These are phyloP conservation scores for Tilletia caries DNA, from an alignment of 1,284 basidiomycete genomes.

Conservation along the genomic window DNA sequence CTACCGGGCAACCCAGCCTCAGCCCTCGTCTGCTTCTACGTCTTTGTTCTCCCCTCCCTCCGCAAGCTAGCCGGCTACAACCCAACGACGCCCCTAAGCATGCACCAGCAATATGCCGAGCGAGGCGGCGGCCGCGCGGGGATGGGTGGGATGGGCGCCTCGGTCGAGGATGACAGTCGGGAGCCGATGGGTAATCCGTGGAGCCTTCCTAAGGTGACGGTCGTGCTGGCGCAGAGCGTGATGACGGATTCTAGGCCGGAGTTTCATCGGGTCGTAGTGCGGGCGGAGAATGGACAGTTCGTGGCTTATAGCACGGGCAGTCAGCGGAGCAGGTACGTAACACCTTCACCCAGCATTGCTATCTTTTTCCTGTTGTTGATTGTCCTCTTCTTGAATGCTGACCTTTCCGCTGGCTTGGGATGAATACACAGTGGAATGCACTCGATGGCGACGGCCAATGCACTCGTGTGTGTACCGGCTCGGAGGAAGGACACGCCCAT, in stretches of 20 bases:
- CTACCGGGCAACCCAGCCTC: conserved; percentile 84
- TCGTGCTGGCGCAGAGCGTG: conserved; percentile 66
- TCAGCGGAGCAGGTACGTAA: conserved; percentile 36
- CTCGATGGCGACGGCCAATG: conserved; percentile 46
- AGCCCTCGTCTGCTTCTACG: conserved; percentile 79
- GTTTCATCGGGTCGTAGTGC: conserved; percentile 73
- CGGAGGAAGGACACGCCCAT: neutral
- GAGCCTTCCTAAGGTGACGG: conserved; percentile 66
- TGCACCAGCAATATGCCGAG: conserved; percentile 11
- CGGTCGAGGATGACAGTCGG: neutral
- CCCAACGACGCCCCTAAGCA: neutral
- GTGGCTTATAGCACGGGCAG: conserved; percentile 61
- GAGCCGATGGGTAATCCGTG: conserved; percentile 52
- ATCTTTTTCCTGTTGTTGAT: neutral
- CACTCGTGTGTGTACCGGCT: conserved; percentile 37
- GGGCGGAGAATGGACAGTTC: conserved; percentile 57
- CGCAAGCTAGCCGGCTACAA: conserved; percentile 59
- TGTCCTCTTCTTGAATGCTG: neutral
- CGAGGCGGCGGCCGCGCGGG: conserved; percentile 2
- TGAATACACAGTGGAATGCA: conserved; percentile 49
- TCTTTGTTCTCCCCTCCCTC: conserved; percentile 78
- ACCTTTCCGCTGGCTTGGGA: too few relatives aligned
- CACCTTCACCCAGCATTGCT: neutral
- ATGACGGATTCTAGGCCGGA: conserved; percentile 70
- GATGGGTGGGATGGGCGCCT: neutral